phyloP scores from a whole-genome alignment of 306 rosid genomes.

The Acacia crassicarpa region DNA sequence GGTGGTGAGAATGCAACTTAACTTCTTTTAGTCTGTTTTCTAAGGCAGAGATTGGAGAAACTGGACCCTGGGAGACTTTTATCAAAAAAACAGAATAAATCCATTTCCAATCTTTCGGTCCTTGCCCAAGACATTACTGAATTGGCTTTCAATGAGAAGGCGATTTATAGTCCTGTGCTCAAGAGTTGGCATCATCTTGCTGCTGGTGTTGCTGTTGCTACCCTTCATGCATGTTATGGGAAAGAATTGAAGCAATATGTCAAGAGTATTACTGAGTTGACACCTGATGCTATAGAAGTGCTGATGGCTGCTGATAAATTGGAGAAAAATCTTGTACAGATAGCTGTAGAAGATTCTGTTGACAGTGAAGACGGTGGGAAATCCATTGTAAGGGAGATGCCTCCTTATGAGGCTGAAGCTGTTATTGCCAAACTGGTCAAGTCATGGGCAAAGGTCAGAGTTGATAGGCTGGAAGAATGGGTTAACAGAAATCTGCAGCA shows the following conservation, averaged over 20 bases:
- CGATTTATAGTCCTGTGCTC: conserved; percentile 70
- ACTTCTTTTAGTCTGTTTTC: conserved; percentile 42
- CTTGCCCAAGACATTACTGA: conserved; percentile 72
- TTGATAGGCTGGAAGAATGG: conserved; percentile 87
- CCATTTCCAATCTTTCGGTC: conserved; percentile 51
- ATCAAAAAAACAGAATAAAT: conserved; percentile 60
- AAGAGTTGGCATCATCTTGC: conserved; percentile 91
- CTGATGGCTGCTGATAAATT: conserved; percentile 85
- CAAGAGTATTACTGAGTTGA: conserved; percentile 60
- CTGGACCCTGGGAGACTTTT: conserved; percentile 48
- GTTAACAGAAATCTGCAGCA: conserved; percentile 72
- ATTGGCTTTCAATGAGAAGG: conserved; percentile 77
- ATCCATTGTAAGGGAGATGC: conserved; percentile 90
- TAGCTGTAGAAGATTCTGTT: conserved; percentile 87
- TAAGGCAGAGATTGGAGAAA: conserved; percentile 70
- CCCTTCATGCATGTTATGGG: conserved; percentile 87
- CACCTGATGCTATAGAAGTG: conserved; percentile 79
- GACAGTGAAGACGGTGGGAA: conserved; percentile 99
- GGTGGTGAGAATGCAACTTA: conserved; percentile 34
- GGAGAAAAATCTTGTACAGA: conserved; percentile 96
- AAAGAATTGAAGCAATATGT: conserved; percentile 77
- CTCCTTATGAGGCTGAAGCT: conserved; percentile 92
- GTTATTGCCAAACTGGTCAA: conserved; percentile 64
- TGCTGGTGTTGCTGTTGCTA: conserved; percentile 82
- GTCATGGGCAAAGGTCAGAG: conserved; percentile 82